A percentile compares a stretch with the other conserved stretches of the same genome.
These are phyloP conservation scores for Populus pruinosa DNA, from an alignment of 345 rosid genomes.

Conservation along the genomic window DNA sequence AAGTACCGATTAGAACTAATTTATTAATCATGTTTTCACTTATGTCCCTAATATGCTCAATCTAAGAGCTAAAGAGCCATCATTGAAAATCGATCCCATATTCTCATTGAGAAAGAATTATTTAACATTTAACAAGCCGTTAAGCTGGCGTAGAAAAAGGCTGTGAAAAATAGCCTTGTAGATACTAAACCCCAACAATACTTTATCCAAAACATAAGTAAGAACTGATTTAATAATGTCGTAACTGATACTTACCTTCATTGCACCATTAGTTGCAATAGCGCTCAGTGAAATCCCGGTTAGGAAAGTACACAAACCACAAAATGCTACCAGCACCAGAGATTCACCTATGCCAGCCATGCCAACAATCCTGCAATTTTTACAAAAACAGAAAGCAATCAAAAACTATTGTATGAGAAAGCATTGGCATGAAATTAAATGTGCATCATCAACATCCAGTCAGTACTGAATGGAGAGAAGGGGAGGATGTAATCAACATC, in stretches of 20 bases:
- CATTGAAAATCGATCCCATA: not conserved
- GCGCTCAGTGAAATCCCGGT: conserved; percentile 95
- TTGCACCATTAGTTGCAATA: conserved; percentile 99
- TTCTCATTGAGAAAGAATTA: not conserved
- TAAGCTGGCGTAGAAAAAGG: not conserved
- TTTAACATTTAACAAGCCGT: not conserved
- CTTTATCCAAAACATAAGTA: not conserved
- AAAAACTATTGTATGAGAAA: not conserved
- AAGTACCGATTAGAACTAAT: not conserved
- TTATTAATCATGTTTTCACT: not conserved
- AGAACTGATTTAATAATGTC: not conserved
- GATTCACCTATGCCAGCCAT: conserved; percentile 94
- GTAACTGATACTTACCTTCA: conserved; percentile 59
- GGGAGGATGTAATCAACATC: no score
- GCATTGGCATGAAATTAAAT: not conserved
- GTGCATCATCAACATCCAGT: not conserved
- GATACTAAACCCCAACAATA: not conserved
- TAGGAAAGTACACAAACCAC: conserved; percentile 92
- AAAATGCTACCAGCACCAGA: conserved; percentile 71
- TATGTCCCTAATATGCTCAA: not conserved
- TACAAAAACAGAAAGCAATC: not conserved
- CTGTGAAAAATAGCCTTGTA: not conserved
- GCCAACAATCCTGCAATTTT: conserved; percentile 84
- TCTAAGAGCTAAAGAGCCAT: not conserved
- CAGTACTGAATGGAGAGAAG: not conserved